phyloP scores from a whole-genome alignment of 306 rosid genomes.

The Gleditsia sinensis region DNA sequence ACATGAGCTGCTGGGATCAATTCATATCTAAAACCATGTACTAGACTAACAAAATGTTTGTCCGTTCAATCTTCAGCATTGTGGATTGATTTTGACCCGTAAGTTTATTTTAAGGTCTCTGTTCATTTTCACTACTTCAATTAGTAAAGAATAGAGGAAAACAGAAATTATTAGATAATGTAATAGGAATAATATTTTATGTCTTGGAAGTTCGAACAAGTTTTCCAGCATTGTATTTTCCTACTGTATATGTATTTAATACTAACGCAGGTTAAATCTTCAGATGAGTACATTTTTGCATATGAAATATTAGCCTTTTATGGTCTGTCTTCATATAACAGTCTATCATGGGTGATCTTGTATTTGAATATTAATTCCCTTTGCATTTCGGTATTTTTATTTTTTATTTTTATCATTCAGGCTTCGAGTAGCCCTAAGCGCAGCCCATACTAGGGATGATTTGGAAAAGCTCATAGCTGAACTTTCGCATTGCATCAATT shows the following conservation, averaged over 20 bases:
- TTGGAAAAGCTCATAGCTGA: slow-evolving; percentile 69
- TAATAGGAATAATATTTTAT: background rate
- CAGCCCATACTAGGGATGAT: slow-evolving; percentile 79
- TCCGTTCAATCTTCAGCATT: background rate
- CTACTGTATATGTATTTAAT: background rate
- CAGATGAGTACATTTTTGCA: background rate
- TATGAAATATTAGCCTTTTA: background rate
- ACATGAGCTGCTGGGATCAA: background rate
- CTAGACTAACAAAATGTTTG: background rate
- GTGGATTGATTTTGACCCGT: background rate
- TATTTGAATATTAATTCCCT: background rate
- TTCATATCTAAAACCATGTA: background rate
- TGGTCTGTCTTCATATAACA: background rate
- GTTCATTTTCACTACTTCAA: background rate
- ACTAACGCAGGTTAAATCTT: background rate
- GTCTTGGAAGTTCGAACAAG: background rate
- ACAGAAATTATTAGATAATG: background rate
- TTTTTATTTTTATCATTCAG: slow-evolving; percentile 36
- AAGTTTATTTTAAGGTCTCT: background rate
- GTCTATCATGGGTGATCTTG: background rate
- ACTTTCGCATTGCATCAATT: slow-evolving; percentile 65
- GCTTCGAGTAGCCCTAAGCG: slow-evolving; percentile 77
- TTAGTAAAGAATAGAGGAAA: background rate
- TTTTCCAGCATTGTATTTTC: background rate
- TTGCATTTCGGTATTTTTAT: background rate